Evolutionary conservation across 768 basidiomycete species (phyloP), one percentile per base, ranked within the genome.

Genomic region (Galerina sulciceps): DNA sequence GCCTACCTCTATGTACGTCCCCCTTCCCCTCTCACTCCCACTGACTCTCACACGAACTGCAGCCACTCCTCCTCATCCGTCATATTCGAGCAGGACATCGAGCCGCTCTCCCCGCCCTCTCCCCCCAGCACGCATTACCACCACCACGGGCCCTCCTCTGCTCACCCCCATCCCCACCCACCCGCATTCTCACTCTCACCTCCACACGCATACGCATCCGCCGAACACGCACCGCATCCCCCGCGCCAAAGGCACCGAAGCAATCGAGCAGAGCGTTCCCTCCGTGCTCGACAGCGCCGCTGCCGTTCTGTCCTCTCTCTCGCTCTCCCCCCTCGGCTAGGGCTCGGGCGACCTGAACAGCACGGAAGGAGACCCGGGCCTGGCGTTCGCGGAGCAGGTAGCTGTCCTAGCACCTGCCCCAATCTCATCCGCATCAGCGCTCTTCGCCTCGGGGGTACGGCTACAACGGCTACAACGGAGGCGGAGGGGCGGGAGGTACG

Each of bases 31-130:
- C 26, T 49, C 62, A 38, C 31, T 45, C 47, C 14, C 53, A 23
- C 58, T n/a, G n/a, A n/a, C n/a, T 45, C 43, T 40, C n/a, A n/a
- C n/a, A n/a, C n/a, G n/a, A n/a, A n/a, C n/a, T n/a, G n/a, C n/a
- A n/a, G n/a, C n/a, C 82, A 91, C 66, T 94, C 91, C 0, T 91
- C 91, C 0, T 91, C 91, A 0, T 94, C 92, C 0, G 93, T 93
- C 37, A 96, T 95, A 56, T 96, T 96, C 59, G 93, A 96, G 73
- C 86, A 93, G 36, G 93, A 96, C 70, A 93, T 96, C 62, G 93
- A 94, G 64, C 88, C 88, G 50, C 72, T 74, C 65, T 76, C 71
- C 65, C 77, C 78, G 63, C 70, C 73, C 48, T 72, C 73, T 20
- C 73, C 80, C 58, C 70, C 69, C 51, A 55, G 60, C 69, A 68